These are phyloP conservation scores for Lactuca saligna DNA, from an alignment of 129 eudicot genomes.

Conservation along the genomic window DNA sequence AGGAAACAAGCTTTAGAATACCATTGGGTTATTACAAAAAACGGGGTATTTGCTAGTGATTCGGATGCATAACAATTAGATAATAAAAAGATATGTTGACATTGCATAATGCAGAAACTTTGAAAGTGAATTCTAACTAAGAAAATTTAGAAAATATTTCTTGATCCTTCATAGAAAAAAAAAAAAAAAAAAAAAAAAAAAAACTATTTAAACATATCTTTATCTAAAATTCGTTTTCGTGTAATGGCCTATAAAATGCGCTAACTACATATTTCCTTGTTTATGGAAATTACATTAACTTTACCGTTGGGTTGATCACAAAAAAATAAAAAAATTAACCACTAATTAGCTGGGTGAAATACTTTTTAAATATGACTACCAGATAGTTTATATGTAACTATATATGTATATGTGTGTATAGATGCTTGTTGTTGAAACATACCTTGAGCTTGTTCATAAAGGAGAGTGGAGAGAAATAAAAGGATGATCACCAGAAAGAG, in stretches of 20 bases:
- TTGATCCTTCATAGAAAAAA: too few relatives aligned
- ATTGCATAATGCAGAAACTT: background rate
- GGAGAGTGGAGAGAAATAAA: constrained; percentile 39
- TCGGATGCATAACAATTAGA: background rate
- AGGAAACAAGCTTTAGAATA: background rate
- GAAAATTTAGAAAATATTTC: too few relatives aligned
- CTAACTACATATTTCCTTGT: too few relatives aligned
- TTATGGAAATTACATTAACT: too few relatives aligned
- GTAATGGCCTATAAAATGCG: background rate
- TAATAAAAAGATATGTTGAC: background rate
- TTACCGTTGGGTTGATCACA: too few relatives aligned
- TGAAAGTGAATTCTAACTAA: background rate
- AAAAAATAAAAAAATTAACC: background rate
- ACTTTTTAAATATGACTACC: background rate
- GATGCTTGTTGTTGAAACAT: constrained; percentile 7
- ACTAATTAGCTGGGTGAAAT: background rate
- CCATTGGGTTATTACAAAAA: background rate
- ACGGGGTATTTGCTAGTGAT: background rate
- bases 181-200: too few relatives aligned
- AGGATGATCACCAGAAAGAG: constrained; percentile 27
- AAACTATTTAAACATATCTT: background rate
- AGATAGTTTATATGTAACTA: background rate
- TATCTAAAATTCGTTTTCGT: too few relatives aligned
- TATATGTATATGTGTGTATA: background rate
- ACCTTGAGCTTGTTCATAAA: constrained; percentile 67